phyloP scores from a whole-genome alignment of 2,329 filamentous ascomycete genomes.

The Chlorencoelia australis region DNA sequence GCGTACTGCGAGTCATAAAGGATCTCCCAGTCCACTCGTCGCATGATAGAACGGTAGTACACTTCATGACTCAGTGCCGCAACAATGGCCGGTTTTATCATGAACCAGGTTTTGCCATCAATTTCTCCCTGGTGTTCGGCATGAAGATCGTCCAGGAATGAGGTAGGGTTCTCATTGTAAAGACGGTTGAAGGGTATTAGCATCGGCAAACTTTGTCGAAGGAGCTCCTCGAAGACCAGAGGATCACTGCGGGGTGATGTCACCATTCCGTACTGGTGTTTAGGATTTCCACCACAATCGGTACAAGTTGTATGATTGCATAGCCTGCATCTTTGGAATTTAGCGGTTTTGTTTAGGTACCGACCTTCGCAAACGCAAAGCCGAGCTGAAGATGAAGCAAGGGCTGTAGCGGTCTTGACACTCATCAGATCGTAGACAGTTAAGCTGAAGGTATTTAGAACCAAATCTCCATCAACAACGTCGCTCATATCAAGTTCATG shows the following conservation, averaged over 20 bases:
- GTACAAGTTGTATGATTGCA: constrained; percentile 47
- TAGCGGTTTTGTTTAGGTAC: constrained; percentile 27
- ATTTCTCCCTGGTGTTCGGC: constrained; percentile 4
- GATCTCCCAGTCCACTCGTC: constrained; percentile 32
- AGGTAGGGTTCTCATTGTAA: neutral
- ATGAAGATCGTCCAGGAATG: neutral
- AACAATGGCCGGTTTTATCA: constrained; percentile 26
- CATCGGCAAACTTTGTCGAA: constrained; percentile 35
- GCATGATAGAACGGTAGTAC: constrained; percentile 25
- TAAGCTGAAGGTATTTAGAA: neutral
- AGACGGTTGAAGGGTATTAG: constrained; percentile 25
- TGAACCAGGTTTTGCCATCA: constrained; percentile 23
- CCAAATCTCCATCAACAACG: neutral
- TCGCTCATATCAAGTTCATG: neutral
- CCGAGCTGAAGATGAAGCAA: constrained; percentile 29
- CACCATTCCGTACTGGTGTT: constrained; percentile 24
- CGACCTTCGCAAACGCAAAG: constrained; percentile 50
- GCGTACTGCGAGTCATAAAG: constrained; percentile 31
- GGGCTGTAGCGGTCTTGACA: constrained; percentile 8
- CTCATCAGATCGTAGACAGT: constrained; percentile 9
- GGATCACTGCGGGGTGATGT: constrained; percentile 28
- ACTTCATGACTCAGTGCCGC: constrained; percentile 27
- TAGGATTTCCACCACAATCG: constrained; percentile 43
- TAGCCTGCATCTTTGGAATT: constrained; percentile 37
- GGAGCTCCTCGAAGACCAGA: constrained; percentile 32